Evolutionary conservation across 164 flowering plant genomes (phyloP).

Genomic region (Tinospora cordifolia): DNA sequence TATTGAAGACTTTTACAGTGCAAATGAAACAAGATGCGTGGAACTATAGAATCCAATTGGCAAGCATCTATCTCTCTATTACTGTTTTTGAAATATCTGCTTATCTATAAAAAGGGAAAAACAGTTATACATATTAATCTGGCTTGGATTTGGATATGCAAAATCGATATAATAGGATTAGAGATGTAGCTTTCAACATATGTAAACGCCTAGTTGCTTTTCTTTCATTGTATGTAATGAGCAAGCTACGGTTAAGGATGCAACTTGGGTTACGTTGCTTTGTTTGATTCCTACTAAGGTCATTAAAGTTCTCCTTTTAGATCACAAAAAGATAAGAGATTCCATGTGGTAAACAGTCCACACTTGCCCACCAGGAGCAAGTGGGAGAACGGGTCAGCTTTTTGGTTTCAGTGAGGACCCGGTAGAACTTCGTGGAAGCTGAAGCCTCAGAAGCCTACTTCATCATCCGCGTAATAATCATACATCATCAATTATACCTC

Average conservation of each 20-base stretch:
- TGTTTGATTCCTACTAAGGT: background rate
- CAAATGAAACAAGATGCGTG: background rate
- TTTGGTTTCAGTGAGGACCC: background rate
- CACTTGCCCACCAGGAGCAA: conserved; percentile 7
- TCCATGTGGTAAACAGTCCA: conserved; percentile 9
- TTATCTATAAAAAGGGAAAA: no score
- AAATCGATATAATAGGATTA: background rate
- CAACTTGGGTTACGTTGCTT: conserved; percentile 2
- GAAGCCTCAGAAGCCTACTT: background rate
- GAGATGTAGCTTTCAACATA: background rate
- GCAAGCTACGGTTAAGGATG: conserved; percentile 1
- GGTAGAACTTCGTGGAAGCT: background rate
- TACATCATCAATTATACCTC: no score
- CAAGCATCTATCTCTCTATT: no score
- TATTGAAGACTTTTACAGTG: no score
- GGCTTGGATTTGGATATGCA: no score
- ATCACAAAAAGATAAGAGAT: conserved; percentile 6
- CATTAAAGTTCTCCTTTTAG: conserved; percentile 2
- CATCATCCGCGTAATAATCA: no score
- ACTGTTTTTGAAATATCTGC: no score
- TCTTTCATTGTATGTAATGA: background rate
- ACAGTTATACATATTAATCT: no score
- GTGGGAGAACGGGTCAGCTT: background rate
- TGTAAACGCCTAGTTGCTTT: background rate
- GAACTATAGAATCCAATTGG: background rate